Conservation (phyloP, 306 rosid species). For the Arachis stenosperma region DNA sequence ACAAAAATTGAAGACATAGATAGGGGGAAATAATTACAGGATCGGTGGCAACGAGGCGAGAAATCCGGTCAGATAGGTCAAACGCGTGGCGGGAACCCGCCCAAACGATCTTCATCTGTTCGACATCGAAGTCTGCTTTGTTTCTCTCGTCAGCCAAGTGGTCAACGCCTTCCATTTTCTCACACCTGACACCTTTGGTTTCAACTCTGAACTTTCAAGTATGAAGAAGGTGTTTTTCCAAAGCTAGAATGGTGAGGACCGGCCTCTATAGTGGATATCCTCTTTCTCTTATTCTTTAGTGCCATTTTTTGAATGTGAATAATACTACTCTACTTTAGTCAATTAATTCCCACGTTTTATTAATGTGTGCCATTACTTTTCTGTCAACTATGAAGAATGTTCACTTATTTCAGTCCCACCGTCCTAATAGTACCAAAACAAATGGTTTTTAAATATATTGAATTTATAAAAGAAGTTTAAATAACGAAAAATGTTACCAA, state of each 20-base stretch:
- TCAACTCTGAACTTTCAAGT: not conserved
- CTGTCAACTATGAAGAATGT: too few species aligned
- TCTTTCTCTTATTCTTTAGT: too few species aligned
- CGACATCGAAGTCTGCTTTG: conserved; percentile 76
- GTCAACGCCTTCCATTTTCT: conserved; percentile 64
- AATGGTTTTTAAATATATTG: too few species aligned
- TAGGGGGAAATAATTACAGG: conserved; percentile 52
- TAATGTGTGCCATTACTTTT: too few species aligned
- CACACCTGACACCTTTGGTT: not conserved
- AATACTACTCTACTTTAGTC: too few species aligned
- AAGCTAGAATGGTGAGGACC: not conserved
- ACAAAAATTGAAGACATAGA: not conserved
- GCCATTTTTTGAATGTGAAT: too few species aligned
- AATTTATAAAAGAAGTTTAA: too few species aligned
- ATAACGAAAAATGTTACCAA: too few species aligned
- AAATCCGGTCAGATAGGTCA: conserved; percentile 75
- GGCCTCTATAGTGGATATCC: too few species aligned
- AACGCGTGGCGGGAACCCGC: conserved; percentile 72
- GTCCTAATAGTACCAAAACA: too few species aligned
- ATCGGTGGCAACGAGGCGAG: conserved; percentile 86
- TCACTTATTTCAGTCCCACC: too few species aligned
- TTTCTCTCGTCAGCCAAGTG: conserved; percentile 72
- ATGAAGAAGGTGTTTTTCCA: not conserved
- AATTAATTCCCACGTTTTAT: too few species aligned
- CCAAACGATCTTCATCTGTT: conserved; percentile 88